A percentile compares a stretch with the other conserved stretches of the same genome.
Evolutionary conservation across 176 grass and related monocot genomes (phyloP).

Genomic region (Carex littledalei): DNA sequence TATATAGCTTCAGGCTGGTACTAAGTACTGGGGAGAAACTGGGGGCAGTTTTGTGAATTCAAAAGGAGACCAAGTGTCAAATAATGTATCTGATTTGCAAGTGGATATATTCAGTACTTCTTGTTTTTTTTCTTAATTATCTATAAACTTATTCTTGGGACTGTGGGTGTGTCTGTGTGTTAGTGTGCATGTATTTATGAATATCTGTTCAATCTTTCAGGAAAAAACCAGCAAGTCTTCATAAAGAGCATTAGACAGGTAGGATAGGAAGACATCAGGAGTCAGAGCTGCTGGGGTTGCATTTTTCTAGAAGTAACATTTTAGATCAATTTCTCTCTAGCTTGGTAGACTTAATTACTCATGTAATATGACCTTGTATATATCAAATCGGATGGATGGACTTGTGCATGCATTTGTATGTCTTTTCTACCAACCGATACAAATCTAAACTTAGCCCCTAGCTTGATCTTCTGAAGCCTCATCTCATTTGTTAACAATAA

Average conservation of each 20-base stretch:
- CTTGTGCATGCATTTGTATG: not conserved
- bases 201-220: not conserved
- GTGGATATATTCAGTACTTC: not conserved
- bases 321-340: not conserved
- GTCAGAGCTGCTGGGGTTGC: too few species aligned
- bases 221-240: not conserved
- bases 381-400: not conserved
- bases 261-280: not conserved
- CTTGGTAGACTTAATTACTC: not conserved
- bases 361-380: not conserved
- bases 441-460: not conserved
- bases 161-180: not conserved
- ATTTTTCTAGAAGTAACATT: not conserved
- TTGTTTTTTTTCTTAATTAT: not conserved
- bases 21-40: not conserved
- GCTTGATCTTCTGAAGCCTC: not conserved
- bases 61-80: not conserved
- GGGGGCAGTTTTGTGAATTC: not conserved
- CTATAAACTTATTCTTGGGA: not conserved
- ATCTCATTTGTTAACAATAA: not conserved
- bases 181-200: not conserved
- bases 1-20: not conserved
- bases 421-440: not conserved
- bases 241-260: not conserved
- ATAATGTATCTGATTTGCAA: slow-evolving; percentile 12